Evolutionary conservation across 1,139 yeast species (phyloP).

Genomic region (Arxiozyma heterogenica): DNA sequence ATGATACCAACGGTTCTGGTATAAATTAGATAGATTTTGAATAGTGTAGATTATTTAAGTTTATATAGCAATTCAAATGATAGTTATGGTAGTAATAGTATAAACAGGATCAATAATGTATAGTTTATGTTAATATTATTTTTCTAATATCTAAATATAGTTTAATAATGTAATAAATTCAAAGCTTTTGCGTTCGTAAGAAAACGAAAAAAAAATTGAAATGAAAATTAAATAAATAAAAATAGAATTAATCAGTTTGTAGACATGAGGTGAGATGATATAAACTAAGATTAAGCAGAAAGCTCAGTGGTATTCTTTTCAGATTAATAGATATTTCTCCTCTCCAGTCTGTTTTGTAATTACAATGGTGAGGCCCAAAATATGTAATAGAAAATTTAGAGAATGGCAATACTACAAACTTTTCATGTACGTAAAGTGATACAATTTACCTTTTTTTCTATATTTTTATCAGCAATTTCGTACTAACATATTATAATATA

Average conservation of each 20-base stretch:
- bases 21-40: neutral
- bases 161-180: too few relatives aligned
- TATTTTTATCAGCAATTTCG: neutral
- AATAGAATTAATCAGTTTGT: too few relatives aligned
- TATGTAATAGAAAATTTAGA: conserved; percentile 4
- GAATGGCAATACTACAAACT: conserved; percentile 26
- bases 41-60: neutral
- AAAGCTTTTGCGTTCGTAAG: neutral
- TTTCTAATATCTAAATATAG: too few relatives aligned
- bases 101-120: too few relatives aligned
- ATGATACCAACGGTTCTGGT: neutral
- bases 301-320: too few relatives aligned
- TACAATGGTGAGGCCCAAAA: neutral
- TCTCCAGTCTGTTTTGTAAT: neutral
- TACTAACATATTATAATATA: conserved; percentile 4
- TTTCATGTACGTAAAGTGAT: conserved; percentile 15
- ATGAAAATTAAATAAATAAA: too few relatives aligned
- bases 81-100: neutral
- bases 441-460: neutral
- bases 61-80: neutral
- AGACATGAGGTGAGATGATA: too few relatives aligned
- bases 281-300: too few relatives aligned
- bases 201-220: too few relatives aligned
- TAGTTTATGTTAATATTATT: too few relatives aligned
- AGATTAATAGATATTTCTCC: too few relatives aligned